Evolutionary conservation across 2,329 filamentous ascomycete species (phyloP), one percentile per base, ranked within the genome.

Genomic region (Neonectria faginata): DNA sequence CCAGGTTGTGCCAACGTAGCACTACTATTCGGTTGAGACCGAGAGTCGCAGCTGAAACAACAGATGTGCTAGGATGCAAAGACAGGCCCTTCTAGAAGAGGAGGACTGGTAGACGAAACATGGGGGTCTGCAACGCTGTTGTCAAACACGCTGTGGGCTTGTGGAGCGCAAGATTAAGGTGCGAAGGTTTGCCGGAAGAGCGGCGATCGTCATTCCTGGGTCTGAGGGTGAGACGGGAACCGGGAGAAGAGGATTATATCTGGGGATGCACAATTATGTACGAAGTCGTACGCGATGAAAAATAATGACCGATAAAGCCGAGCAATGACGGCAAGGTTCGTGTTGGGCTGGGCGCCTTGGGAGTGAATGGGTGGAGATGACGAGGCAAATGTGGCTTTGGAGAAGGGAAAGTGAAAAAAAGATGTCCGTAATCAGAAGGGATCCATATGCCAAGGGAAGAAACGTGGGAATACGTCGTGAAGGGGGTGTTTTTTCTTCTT

Each of bases 211-310:
- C 39, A 42, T 42, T 42, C 39, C 39, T 33, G n/a, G 27, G 31
- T 42, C 51, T 55, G 47, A 39, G 53, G 33, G 53, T 47, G 60
- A 57, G 56, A 57, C 53, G 27, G 39, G 33, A 36, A 36, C 33
- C 10, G 36, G 48, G 20, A 42, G 41, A 18, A 48, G 27, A 41
- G 14, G 1, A 3, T 29, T 9, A 29, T 9, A 41, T 41, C n/a
- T 20, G 39, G n/a, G 36, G 33, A 51, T 47, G 20, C n/a, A 48
- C 7, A 27, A 45, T 10, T 14, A 20, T 29, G 27, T 29, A 51
- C 25, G 47, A 29, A 16, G 29, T 20, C 2, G 48, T n/a, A 60
- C 25, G 12, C 11, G 5, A 14, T 8, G 11, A 25, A 39, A 41
- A 42, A 41, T n/a, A 53, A 53, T 60, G 27, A 36, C 41, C 57